These are phyloP conservation scores for Nothophaeocryptopus gaeumannii DNA, from an alignment of 2,329 filamentous ascomycete species.

Conservation along the genomic window DNA sequence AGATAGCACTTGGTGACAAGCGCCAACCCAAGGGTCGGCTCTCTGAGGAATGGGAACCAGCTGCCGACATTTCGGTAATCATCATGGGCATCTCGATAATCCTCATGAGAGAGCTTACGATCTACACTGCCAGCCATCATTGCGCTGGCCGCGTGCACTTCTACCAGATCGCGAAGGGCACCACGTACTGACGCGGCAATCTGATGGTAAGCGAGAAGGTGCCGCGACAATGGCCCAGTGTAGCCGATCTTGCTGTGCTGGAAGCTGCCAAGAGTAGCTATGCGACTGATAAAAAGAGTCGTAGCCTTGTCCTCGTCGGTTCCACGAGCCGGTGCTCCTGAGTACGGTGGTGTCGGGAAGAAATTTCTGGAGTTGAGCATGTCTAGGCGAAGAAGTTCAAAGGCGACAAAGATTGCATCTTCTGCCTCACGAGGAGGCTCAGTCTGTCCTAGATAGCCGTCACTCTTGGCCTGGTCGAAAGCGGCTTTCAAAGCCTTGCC, in stretches of 20 bases:
- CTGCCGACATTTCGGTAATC: constrained; percentile 63
- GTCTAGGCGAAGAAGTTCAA: constrained; percentile 78
- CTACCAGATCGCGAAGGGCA: constrained; percentile 76
- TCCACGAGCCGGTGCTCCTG: constrained; percentile 59
- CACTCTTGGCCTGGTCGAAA: constrained; percentile 26
- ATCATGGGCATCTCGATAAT: constrained; percentile 45
- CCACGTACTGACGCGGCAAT: constrained; percentile 76
- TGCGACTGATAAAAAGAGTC: constrained; percentile 79
- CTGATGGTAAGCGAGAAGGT: constrained; percentile 81
- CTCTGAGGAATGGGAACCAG: constrained; percentile 63
- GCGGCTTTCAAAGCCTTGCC: constrained; percentile 71
- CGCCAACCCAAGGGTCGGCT: constrained; percentile 72
- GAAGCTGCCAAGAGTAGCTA: constrained; percentile 77
- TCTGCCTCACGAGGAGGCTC: constrained; percentile 57
- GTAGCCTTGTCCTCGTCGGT: constrained; percentile 68
- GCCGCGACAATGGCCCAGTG: constrained; percentile 88
- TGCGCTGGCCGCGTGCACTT: constrained; percentile 76
- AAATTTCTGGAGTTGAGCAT: constrained; percentile 71
- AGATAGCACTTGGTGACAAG: constrained; percentile 79
- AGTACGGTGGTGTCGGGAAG: constrained; percentile 51
- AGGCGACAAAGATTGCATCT: constrained; percentile 76
- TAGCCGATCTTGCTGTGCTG: constrained; percentile 84
- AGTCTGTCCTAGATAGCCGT: constrained; percentile 53
- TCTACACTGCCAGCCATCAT: constrained; percentile 77
- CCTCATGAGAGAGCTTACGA: constrained; percentile 52